Conservation (phyloP, 2,329 filamentous ascomycete species). For the Penicillium vulpinum region DNA sequence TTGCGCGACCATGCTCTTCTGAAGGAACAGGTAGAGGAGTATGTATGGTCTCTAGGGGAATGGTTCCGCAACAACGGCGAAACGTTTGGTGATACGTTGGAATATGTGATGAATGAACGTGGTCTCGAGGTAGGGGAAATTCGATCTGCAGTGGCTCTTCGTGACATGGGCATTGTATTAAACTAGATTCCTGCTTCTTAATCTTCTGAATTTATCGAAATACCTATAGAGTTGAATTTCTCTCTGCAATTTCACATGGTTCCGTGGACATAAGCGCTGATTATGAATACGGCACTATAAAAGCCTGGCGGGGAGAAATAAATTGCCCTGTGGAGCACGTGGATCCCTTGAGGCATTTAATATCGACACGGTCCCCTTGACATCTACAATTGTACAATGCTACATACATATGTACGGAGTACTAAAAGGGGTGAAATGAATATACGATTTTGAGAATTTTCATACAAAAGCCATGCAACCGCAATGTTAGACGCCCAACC, state of each 20-base stretch:
- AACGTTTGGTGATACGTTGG: slow-evolving; percentile 61
- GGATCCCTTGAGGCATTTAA: not conserved
- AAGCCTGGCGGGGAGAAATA: slow-evolving; percentile 3
- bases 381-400: not conserved
- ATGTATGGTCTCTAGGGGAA: slow-evolving; percentile 53
- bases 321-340: slow-evolving; percentile 9
- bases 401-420: too few relatives aligned
- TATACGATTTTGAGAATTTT: slow-evolving; percentile 20
- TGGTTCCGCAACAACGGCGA: slow-evolving; percentile 67
- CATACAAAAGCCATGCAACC: slow-evolving; percentile 22
- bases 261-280: not conserved
- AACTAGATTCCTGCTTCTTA: slow-evolving; percentile 7
- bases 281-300: not conserved
- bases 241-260: not conserved
- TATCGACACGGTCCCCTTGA: not conserved
- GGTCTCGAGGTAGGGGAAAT: slow-evolving; percentile 52
- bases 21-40: slow-evolving; percentile 59
- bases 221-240: too few relatives aligned
- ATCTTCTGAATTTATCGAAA: not conserved
- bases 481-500: slow-evolving; percentile 23
- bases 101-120: slow-evolving; percentile 57
- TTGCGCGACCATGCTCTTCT: slow-evolving; percentile 57
- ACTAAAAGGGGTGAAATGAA: slow-evolving; percentile 1
- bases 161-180: slow-evolving; percentile 35
- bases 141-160: slow-evolving; percentile 30